Percentiles rank a stretch among this genome's conserved stretches.
These are phyloP conservation scores for Piedraia hortae DNA, from an alignment of 2,329 filamentous ascomycete genomes.

Conservation along the genomic window DNA sequence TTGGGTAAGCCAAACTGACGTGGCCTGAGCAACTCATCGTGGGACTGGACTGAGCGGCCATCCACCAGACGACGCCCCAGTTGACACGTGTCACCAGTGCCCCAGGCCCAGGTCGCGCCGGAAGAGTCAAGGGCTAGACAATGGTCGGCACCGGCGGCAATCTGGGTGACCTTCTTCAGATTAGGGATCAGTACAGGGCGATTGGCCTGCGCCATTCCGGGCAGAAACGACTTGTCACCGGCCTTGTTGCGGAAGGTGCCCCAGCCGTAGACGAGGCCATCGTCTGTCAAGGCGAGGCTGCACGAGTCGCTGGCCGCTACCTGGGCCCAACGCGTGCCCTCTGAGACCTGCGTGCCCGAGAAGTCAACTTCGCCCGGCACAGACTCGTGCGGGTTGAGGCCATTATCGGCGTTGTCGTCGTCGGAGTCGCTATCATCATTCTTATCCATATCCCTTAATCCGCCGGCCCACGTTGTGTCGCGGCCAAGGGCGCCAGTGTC, in stretches of 20 bases:
- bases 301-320: slow-evolving; percentile 47
- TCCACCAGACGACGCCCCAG: slow-evolving; percentile 37
- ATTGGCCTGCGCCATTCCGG: slow-evolving; percentile 22
- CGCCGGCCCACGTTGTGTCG: slow-evolving; percentile 40
- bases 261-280: slow-evolving; percentile 57
- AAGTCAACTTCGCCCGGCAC: slow-evolving; percentile 24
- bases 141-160: slow-evolving; percentile 43
- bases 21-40: slow-evolving; percentile 26
- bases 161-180: slow-evolving; percentile 35
- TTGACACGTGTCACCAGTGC: slow-evolving; percentile 41
- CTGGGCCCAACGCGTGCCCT: slow-evolving; percentile 34
- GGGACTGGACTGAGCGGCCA: slow-evolving; percentile 17
- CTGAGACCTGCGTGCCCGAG: slow-evolving; percentile 14
- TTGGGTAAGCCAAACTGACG: slow-evolving; percentile 27
- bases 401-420: slow-evolving; percentile 25
- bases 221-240: slow-evolving; percentile 34
- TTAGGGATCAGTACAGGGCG: slow-evolving; percentile 28
- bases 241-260: slow-evolving; percentile 50
- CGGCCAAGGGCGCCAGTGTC: slow-evolving; percentile 58
- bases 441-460: slow-evolving; percentile 24
- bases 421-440: slow-evolving; percentile 21
- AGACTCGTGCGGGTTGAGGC: slow-evolving; percentile 41
- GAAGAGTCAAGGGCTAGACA: slow-evolving; percentile 38
- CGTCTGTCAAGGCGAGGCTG: slow-evolving; percentile 46
- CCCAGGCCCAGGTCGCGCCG: slow-evolving; percentile 41